These are phyloP conservation scores for Xylaria longipes DNA, from an alignment of 495 filamentous ascomycete genomes.

Conservation along the genomic window DNA sequence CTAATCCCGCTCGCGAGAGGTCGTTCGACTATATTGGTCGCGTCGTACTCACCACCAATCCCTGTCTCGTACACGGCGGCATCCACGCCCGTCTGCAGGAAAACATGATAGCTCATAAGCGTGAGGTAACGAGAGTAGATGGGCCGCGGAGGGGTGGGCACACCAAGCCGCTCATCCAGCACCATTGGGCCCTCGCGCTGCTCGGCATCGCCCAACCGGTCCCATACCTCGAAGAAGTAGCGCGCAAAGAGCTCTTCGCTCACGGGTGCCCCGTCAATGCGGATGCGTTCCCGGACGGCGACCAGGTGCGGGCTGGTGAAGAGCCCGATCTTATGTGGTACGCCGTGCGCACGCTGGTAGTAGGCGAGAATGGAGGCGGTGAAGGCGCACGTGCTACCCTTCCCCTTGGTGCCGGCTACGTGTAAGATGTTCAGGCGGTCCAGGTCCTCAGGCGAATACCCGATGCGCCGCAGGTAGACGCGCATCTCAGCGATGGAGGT, in stretches of 20 bases:
- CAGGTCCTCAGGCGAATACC: conserved; percentile 78
- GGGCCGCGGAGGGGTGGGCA: conserved; percentile 64
- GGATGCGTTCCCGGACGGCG: conserved; percentile 86
- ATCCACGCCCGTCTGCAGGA: conserved; percentile 79
- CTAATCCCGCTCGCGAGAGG: conserved; percentile 80
- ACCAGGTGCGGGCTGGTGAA: conserved; percentile 91
- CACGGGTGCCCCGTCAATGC: conserved; percentile 77
- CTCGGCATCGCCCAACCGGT: conserved; percentile 64
- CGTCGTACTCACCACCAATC: conserved; percentile 91
- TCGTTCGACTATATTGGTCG: conserved; percentile 83
- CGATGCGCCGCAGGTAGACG: conserved; percentile 75
- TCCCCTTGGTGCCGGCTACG: conserved; percentile 92
- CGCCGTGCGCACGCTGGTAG: conserved; percentile 41
- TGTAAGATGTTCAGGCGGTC: conserved; percentile 78
- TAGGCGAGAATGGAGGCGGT: conserved; percentile 60
- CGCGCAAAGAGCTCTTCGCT: conserved; percentile 77
- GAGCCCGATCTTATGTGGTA: conserved; percentile 70
- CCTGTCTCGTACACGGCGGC: conserved; percentile 90
- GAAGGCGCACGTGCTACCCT: conserved; percentile 81
- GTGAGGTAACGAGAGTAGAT: conserved; percentile 92
- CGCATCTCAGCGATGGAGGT: conserved; percentile 76
- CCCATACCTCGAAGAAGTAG: conserved; percentile 92
- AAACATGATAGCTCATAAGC: conserved; percentile 87
- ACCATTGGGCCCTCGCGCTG: conserved; percentile 31
- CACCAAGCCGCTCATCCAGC: conserved; percentile 35